Evolutionary conservation across 2,329 filamentous ascomycete genomes (phyloP).

Genomic region (Triangularia setosa): DNA sequence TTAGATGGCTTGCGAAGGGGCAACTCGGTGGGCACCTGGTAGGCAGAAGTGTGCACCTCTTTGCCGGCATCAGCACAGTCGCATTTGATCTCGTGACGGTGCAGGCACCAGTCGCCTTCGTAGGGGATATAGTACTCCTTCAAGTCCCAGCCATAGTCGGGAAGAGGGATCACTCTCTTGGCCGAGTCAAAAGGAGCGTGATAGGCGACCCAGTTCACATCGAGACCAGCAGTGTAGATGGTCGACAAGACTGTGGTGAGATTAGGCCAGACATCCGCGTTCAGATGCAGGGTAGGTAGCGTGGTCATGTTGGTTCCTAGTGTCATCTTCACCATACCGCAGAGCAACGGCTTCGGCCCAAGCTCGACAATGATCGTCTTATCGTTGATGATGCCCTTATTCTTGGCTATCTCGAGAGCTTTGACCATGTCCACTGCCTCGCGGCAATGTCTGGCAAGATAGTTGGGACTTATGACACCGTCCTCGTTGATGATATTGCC

Average conservation of each 20-base stretch:
- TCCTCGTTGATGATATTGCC: slow-evolving; percentile 51
- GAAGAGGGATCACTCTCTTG: slow-evolving; percentile 52
- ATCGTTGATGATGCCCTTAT: slow-evolving; percentile 36
- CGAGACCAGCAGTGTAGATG: slow-evolving; percentile 1
- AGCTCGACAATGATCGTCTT: slow-evolving; percentile 1
- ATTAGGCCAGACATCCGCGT: background rate
- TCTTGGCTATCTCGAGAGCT: slow-evolving; percentile 43
- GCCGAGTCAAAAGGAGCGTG: slow-evolving; percentile 51
- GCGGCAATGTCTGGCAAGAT: slow-evolving; percentile 60
- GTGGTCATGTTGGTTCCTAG: background rate
- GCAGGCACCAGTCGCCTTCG: slow-evolving; percentile 49
- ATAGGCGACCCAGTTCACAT: slow-evolving; percentile 49
- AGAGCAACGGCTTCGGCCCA: slow-evolving; percentile 1
- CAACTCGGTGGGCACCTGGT: no score
- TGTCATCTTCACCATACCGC: slow-evolving; percentile 1
- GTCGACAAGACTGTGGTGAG: background rate
- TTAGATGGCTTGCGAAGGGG: slow-evolving; percentile 50
- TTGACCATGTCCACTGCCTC: slow-evolving; percentile 65
- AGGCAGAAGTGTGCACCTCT: no score
- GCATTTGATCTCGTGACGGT: no score
- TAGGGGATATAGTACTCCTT: slow-evolving; percentile 51
- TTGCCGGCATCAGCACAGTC: no score
- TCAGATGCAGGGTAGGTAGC: background rate
- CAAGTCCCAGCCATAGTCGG: slow-evolving; percentile 58
- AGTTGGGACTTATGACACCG: slow-evolving; percentile 54